phyloP scores from a whole-genome alignment of 495 filamentous ascomycete genomes.

The Lasiosphaeria ovina region DNA sequence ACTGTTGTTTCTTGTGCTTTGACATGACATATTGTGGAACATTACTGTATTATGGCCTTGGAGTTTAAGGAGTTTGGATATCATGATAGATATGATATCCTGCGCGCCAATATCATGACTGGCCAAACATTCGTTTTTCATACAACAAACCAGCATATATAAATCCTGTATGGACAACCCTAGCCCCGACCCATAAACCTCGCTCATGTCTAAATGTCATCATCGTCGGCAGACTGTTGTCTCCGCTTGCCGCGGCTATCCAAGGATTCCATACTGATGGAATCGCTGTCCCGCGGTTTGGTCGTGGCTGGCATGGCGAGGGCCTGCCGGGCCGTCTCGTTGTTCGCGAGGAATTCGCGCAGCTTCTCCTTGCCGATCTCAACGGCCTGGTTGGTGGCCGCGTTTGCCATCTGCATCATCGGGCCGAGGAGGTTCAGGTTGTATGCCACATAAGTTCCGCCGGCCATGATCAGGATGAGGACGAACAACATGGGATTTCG shows the following conservation, averaged over 20 bases:
- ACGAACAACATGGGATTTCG: constrained; percentile 92
- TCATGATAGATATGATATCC: constrained; percentile 24
- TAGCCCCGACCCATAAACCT: not conserved
- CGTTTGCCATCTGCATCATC: constrained; percentile 90
- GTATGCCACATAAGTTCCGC: constrained; percentile 83
- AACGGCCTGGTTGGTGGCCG: constrained; percentile 78
- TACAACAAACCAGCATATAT: constrained; percentile 11
- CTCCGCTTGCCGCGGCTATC: constrained; percentile 60
- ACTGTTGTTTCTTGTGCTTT: not conserved
- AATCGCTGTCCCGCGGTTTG: constrained; percentile 37
- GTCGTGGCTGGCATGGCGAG: constrained; percentile 64
- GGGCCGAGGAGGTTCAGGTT: constrained; percentile 93
- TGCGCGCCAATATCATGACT: not conserved
- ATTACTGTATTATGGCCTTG: constrained; percentile 15
- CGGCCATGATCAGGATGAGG: constrained; percentile 71
- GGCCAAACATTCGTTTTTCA: not conserved
- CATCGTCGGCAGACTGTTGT: constrained; percentile 29
- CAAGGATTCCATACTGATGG: constrained; percentile 57
- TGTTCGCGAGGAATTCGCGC: constrained; percentile 79
- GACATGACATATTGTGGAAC: not conserved
- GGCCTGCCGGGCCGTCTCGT: constrained; percentile 75
- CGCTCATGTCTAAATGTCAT: constrained; percentile 39
- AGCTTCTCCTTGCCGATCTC: constrained; percentile 87
- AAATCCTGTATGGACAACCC: not conserved
- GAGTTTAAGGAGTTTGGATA: constrained; percentile 20